Evolutionary conservation across 1,284 basidiomycete genomes (phyloP), one percentile per base, ranked within the genome.

Genomic region (Ceratorhiza oryzae-sativae): DNA sequence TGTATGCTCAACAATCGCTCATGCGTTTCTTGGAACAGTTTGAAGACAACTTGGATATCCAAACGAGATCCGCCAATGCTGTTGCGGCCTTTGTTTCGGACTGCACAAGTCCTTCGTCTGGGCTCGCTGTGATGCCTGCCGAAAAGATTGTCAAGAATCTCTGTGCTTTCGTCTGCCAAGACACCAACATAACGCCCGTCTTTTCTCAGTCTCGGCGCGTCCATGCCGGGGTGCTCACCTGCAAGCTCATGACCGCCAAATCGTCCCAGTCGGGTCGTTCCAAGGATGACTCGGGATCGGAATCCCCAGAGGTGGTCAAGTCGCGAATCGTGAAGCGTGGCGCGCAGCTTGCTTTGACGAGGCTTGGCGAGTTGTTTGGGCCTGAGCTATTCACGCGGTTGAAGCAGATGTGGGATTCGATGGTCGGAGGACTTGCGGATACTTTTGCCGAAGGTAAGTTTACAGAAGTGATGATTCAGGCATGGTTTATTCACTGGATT

Each of bases 121-220:
- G 80, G 27, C 41, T 70, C 39, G 67, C 55, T n/a, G 78, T 82
- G 68, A 85, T 86, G 72, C 86, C 86, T 83, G 76, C 92, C 86
- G 94, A 96, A 77, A 99, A 99, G 84, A 95, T 99, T 71, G 89
- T 99, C 77, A 95, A 95, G 83, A 99, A 99, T 79, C 87, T 99
- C 3, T 97, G 95, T 82, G 96, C 95, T 0, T 99, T 99, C 82
- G 84, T 99, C 4, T 99, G 97, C 80, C 93, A 95, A 78, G 97
- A 99, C 79, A 86, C 88, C 13, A 88, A 91, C 32, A 87, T 91
- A 71, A 98, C 96, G 0, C 95, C 97, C 0, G 91, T 97, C 1
- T 99, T 98, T 79, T 85, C 89, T 4, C 86, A 85, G 78, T 83
- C 84, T 6, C 87, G 87, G 71, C 85, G 86, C 63, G 81, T 84